Evolutionary conservation across 768 basidiomycete species (phyloP).

Genomic region (Rhizopogon vinicolor): DNA sequence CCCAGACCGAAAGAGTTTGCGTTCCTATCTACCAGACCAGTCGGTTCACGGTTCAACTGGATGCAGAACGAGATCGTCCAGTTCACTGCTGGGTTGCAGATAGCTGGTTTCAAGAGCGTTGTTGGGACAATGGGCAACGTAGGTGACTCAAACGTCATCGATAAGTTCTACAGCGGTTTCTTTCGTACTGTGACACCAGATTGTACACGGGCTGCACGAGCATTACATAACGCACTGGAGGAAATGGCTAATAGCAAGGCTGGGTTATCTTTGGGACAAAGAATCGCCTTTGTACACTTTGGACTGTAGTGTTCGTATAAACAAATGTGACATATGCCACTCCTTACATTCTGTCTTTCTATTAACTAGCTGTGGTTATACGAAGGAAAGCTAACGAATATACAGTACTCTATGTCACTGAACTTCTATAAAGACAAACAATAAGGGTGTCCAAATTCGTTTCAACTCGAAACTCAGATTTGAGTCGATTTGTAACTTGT

Average conservation of each 20-base stretch:
- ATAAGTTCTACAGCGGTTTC: slow-evolving; percentile 1
- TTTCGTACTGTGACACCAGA: not conserved
- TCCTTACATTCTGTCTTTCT: not conserved
- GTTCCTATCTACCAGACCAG: slow-evolving; percentile 15
- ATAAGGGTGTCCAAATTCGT: not conserved
- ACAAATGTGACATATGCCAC: not conserved
- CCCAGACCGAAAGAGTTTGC: slow-evolving; percentile 3
- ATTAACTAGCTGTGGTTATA: no score
- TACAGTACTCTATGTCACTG: no score
- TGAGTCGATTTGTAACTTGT: no score
- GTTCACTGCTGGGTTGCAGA: slow-evolving; percentile 18
- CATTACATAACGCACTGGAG: not conserved
- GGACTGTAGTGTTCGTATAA: not conserved
- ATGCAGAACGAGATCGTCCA: slow-evolving; percentile 15
- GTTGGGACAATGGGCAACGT: slow-evolving; percentile 18
- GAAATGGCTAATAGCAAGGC: not conserved
- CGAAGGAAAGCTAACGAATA: no score
- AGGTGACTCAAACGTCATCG: not conserved
- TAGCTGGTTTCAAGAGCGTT: slow-evolving; percentile 18
- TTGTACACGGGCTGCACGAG: slow-evolving; percentile 2
- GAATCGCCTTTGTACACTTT: slow-evolving; percentile 3
- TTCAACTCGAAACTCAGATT: no score
- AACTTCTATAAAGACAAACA: no score
- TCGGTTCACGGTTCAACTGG: not conserved
- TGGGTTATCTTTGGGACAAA: not conserved